These are phyloP conservation scores for Metarhizium humberi DNA, from an alignment of 2,329 filamentous ascomycete species.

Conservation along the genomic window DNA sequence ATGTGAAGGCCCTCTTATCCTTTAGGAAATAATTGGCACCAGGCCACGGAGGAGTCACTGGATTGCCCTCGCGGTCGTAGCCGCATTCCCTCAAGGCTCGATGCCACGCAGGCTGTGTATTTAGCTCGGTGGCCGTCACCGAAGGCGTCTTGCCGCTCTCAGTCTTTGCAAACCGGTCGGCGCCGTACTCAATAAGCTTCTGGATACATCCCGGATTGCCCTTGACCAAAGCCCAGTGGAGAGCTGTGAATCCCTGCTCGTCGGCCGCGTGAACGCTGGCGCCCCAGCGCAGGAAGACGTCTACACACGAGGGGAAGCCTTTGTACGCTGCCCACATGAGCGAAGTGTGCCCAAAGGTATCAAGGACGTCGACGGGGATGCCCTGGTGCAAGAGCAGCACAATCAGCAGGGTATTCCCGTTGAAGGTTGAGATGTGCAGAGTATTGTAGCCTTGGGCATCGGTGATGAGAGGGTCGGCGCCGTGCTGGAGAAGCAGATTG, in stretches of 20 bases:
- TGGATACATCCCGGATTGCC: conserved; percentile 82
- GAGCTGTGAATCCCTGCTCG: conserved; percentile 84
- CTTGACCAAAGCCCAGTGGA: conserved; percentile 96
- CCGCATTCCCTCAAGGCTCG: conserved; percentile 75
- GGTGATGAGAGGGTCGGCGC: conserved; percentile 84
- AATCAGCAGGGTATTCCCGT: conserved; percentile 87
- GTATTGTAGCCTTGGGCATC: conserved; percentile 98
- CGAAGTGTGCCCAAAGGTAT: conserved; percentile 83
- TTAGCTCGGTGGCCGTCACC: conserved; percentile 81
- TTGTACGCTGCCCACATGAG: conserved; percentile 99
- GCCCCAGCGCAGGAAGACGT: conserved; percentile 88
- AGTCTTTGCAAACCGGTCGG: conserved; percentile 86
- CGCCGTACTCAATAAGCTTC: conserved; percentile 91
- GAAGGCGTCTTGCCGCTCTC: conserved; percentile 83
- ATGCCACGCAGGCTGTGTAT: conserved; percentile 73
- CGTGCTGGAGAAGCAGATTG: conserved; percentile 80
- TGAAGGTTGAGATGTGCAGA: conserved; percentile 91
- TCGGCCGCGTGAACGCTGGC: conserved; percentile 86
- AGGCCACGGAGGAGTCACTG: conserved; percentile 61
- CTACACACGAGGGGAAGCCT: conserved; percentile 84
- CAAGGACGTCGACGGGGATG: conserved; percentile 84
- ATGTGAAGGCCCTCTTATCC: conserved; percentile 69
- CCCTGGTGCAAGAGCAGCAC: conserved; percentile 88
- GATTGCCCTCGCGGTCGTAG: conserved; percentile 69
- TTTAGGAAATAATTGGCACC: conserved; percentile 63